Percentiles rank a stretch among this genome's conserved stretches.
These are phyloP conservation scores for Parastagonospora nodorum DNA, from an alignment of 2,329 filamentous ascomycete genomes.

Conservation along the genomic window DNA sequence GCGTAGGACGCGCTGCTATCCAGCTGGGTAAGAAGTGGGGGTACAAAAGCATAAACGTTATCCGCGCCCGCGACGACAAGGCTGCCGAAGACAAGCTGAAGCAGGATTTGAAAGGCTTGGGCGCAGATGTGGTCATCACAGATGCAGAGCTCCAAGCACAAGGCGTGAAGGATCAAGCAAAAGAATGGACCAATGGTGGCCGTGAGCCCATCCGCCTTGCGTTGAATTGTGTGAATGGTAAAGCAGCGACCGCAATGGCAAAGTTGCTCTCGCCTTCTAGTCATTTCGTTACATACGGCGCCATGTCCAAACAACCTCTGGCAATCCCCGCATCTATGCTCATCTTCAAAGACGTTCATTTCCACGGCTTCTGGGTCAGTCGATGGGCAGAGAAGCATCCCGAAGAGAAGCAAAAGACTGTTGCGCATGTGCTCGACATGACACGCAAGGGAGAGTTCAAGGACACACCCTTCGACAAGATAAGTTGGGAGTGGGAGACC, in stretches of 20 bases:
- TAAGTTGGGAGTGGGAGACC: slow-evolving; percentile 84
- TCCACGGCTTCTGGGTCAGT: slow-evolving; percentile 94
- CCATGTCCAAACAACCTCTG: slow-evolving; percentile 89
- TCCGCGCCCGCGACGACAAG: slow-evolving; percentile 76
- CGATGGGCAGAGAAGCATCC: slow-evolving; percentile 81
- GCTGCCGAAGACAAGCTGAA: slow-evolving; percentile 70
- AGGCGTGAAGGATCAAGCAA: slow-evolving; percentile 66
- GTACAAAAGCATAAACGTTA: slow-evolving; percentile 85
- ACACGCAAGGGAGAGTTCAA: slow-evolving; percentile 77
- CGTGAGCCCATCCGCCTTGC: slow-evolving; percentile 76
- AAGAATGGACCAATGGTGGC: slow-evolving; percentile 71
- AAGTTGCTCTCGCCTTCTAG: slow-evolving; percentile 70
- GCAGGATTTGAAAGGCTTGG: slow-evolving; percentile 63
- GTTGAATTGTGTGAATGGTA: slow-evolving; percentile 93
- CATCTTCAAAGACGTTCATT: slow-evolving; percentile 91
- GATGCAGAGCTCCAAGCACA: slow-evolving; percentile 65
- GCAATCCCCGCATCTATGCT: slow-evolving; percentile 79
- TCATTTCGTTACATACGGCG: slow-evolving; percentile 90
- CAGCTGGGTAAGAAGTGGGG: slow-evolving; percentile 88
- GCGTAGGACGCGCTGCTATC: slow-evolving; percentile 88
- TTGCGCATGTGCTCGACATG: slow-evolving; percentile 82
- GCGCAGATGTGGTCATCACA: slow-evolving; percentile 67
- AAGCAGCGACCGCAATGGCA: slow-evolving; percentile 77
- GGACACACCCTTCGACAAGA: slow-evolving; percentile 80
- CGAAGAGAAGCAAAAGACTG: slow-evolving; percentile 74